phyloP scores from a whole-genome alignment of 257 asterid species.

The Ehretia macrophylla region DNA sequence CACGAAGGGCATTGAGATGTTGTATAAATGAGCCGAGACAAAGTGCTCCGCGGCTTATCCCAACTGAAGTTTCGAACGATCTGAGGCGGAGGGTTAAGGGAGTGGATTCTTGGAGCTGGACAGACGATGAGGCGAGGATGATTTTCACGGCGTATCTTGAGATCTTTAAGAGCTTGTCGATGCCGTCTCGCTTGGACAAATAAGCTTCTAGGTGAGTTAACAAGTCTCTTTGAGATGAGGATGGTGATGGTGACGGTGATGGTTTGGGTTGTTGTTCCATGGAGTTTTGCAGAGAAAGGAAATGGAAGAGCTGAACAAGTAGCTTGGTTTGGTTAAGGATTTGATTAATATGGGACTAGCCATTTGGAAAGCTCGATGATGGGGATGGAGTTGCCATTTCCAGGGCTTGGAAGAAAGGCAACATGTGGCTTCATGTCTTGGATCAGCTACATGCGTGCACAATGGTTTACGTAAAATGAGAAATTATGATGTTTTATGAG shows the following conservation, averaged over 20 bases:
- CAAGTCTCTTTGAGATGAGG: conserved; percentile 34
- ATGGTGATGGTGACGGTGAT: conserved; percentile 14
- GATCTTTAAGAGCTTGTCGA: conserved; percentile 77
- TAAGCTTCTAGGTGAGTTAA: conserved; percentile 71
- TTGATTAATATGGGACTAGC: conserved; percentile 18
- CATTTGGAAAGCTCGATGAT: conserved; percentile 36
- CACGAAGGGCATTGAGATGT: conserved; percentile 68
- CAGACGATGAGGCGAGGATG: conserved; percentile 56
- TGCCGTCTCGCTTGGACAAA: conserved; percentile 82
- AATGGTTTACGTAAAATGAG: no score
- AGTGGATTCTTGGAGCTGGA: conserved; percentile 7
- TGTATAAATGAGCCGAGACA: conserved; percentile 82
- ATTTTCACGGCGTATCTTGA: conserved; percentile 83
- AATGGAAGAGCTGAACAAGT: conserved; percentile 4
- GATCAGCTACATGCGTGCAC: no score
- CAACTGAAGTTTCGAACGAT: conserved; percentile 83
- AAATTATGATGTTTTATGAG: no score
- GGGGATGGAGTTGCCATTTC: conserved; percentile 46
- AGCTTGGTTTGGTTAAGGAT: conserved; percentile 6
- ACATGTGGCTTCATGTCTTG: conserved; percentile 20
- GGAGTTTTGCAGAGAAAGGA: not conserved
- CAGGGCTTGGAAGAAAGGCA: conserved; percentile 40
- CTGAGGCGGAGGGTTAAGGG: conserved; percentile 47
- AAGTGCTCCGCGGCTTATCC: conserved; percentile 81
- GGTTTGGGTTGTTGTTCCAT: conserved; percentile 7